phyloP scores from a whole-genome alignment of 2,329 filamentous ascomycete species.

The Calonectria honghensis region DNA sequence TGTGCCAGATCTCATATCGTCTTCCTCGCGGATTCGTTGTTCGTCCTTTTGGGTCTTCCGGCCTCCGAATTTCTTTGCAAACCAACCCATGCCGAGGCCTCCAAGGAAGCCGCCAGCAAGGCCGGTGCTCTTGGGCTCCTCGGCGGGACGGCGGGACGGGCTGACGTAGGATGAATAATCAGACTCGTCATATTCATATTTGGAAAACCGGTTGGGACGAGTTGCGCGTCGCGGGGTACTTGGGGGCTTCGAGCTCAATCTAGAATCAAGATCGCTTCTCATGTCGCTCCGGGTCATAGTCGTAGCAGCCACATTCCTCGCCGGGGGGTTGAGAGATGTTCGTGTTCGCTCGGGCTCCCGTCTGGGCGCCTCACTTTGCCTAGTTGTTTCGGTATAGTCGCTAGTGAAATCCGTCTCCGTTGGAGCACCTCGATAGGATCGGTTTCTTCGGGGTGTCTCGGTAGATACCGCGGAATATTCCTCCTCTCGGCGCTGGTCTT shows the following conservation, averaged over 20 bases:
- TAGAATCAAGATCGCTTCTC: constrained; percentile 66
- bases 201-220: constrained; percentile 65
- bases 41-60: constrained; percentile 69
- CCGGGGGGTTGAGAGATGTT: constrained; percentile 68
- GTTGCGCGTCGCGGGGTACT: constrained; percentile 69
- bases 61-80: constrained; percentile 79
- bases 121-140: constrained; percentile 67
- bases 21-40: constrained; percentile 68
- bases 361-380: constrained; percentile 58
- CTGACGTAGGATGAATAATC: constrained; percentile 78
- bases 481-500: constrained; percentile 71
- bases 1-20: constrained; percentile 76
- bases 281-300: constrained; percentile 60
- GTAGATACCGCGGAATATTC: constrained; percentile 78
- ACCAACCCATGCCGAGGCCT: constrained; percentile 80
- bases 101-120: constrained; percentile 76
- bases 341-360: constrained; percentile 55
- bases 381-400: constrained; percentile 61
- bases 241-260: constrained; percentile 62
- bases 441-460: constrained; percentile 74
- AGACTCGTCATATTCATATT: constrained; percentile 70
- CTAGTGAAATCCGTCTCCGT: constrained; percentile 71
- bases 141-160: constrained; percentile 74
- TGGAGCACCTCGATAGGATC: constrained; percentile 61
- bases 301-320: constrained; percentile 64